Evolutionary conservation across 768 basidiomycete species (phyloP).

Genomic region (Kwoniella europaea): DNA sequence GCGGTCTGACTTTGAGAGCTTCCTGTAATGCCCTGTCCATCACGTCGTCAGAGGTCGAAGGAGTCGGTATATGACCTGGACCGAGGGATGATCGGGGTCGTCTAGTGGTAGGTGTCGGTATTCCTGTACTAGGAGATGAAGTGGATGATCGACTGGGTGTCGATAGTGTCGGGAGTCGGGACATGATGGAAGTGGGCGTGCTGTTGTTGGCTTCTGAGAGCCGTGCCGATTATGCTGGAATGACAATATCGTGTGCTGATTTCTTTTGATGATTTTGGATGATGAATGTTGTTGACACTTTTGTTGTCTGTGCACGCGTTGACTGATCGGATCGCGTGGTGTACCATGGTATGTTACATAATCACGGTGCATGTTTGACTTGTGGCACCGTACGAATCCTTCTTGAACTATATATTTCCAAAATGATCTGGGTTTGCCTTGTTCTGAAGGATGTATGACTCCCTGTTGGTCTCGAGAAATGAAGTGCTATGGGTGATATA

Average conservation of each 20-base stretch:
- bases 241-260: neutral
- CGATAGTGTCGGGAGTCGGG: conserved; percentile 46
- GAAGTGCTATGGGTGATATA: neutral
- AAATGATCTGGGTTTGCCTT: neutral
- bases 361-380: neutral
- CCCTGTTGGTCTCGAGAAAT: neutral
- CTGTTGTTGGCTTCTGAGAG: too few species aligned
- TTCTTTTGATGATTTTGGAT: neutral
- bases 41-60: conserved; percentile 31
- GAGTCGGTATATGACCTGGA: conserved; percentile 18
- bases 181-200: conserved; percentile 27
- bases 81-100: conserved; percentile 45
- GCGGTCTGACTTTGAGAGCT: conserved; percentile 43
- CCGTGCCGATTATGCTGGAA: neutral
- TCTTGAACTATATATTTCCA: neutral
- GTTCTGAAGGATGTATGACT: neutral
- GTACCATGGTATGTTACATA: neutral
- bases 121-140: conserved; percentile 45
- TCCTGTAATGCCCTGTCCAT: conserved; percentile 49
- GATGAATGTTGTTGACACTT: neutral
- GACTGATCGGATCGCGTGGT: neutral
- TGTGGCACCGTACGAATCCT: neutral
- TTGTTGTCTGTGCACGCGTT: neutral
- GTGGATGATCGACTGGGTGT: conserved; percentile 36
- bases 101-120: conserved; percentile 53